A percentile compares a stretch with the other conserved stretches of the same genome.
Evolutionary conservation across 495 filamentous ascomycete genomes (phyloP).

Genomic region (Aspergillus baeticus): DNA sequence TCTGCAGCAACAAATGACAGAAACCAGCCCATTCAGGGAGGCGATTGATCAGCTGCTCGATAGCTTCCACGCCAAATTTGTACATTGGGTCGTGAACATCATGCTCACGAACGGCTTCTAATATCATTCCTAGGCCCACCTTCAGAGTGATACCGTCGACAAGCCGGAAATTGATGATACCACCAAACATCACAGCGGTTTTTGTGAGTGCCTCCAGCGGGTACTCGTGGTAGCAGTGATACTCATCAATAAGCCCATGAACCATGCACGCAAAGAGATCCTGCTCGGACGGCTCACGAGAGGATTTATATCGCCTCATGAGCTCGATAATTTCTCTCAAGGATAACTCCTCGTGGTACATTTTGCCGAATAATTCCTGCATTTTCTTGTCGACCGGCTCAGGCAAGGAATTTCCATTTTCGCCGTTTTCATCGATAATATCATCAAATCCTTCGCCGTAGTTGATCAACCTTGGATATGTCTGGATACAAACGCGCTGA

Average conservation of each 20-base stretch:
- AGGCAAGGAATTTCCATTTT: conserved; percentile 73
- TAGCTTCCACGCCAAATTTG: conserved; percentile 96
- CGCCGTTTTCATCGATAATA: conserved; percentile 80
- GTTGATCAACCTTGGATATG: conserved; percentile 94
- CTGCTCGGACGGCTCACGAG: conserved; percentile 76
- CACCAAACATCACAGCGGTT: conserved; percentile 93
- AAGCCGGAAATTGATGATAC: conserved; percentile 89
- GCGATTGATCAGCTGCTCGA: conserved; percentile 78
- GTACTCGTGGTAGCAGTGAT: conserved; percentile 90
- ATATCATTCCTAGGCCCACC: conserved; percentile 90
- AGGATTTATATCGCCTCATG: conserved; percentile 81
- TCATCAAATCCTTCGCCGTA: conserved; percentile 90
- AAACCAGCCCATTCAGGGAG: conserved; percentile 92
- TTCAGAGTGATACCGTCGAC: conserved; percentile 87
- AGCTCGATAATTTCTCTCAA: conserved; percentile 77
- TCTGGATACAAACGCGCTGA: conserved; percentile 84
- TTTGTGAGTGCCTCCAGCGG: conserved; percentile 91
- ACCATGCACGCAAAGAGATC: conserved; percentile 99
- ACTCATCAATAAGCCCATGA: conserved; percentile 96
- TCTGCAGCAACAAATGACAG: conserved; percentile 75
- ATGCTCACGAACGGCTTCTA: conserved; percentile 87
- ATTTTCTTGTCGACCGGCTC: conserved; percentile 81
- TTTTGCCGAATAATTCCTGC: conserved; percentile 94
- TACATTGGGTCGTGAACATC: conserved; percentile 84
- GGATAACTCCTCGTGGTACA: conserved; percentile 87